phyloP scores from a whole-genome alignment of 495 filamentous ascomycete species.

The Staphylotrichum tortipilum region DNA sequence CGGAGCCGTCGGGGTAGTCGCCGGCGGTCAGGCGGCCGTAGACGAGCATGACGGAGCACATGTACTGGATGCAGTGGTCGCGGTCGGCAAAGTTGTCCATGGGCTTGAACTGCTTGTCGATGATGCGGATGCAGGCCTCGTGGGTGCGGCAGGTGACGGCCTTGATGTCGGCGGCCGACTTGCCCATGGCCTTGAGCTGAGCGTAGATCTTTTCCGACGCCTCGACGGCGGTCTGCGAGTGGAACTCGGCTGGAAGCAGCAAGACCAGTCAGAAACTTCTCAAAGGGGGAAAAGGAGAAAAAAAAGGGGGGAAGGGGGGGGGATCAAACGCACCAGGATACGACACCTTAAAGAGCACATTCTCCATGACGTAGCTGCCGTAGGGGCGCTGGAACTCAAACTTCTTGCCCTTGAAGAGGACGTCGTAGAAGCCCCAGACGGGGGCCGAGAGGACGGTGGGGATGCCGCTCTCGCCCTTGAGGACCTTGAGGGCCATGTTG shows the following conservation, averaged over 20 bases:
- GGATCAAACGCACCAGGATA: conserved; percentile 75
- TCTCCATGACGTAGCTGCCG: conserved; percentile 99
- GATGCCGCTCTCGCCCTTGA: conserved; percentile 81
- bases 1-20: conserved; percentile 85
- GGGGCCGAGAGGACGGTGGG: conserved; percentile 89
- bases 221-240: conserved; percentile 97
- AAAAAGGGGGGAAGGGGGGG: too few relatives aligned
- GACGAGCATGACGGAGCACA: conserved; percentile 90
- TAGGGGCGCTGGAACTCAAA: conserved; percentile 95
- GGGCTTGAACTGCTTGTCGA: conserved; percentile 99
- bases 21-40: conserved; percentile 84
- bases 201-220: conserved; percentile 78
- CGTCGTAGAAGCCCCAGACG: conserved; percentile 97
- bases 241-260: conserved; percentile 70
- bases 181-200: conserved; percentile 73
- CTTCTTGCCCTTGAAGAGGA: conserved; percentile 88
- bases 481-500: conserved; percentile 87
- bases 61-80: conserved; percentile 99
- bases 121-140: conserved; percentile 96
- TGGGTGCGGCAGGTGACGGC: conserved; percentile 88
- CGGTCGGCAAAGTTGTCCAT: conserved; percentile 99
- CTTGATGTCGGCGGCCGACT: conserved; percentile 92
- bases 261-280: background rate
- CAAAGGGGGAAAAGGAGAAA: too few relatives aligned
- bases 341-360: conserved; percentile 98